Base-by-base conservation (phyloP, 352 stramenopile species). In the Globisporangium canariense region DNA sequence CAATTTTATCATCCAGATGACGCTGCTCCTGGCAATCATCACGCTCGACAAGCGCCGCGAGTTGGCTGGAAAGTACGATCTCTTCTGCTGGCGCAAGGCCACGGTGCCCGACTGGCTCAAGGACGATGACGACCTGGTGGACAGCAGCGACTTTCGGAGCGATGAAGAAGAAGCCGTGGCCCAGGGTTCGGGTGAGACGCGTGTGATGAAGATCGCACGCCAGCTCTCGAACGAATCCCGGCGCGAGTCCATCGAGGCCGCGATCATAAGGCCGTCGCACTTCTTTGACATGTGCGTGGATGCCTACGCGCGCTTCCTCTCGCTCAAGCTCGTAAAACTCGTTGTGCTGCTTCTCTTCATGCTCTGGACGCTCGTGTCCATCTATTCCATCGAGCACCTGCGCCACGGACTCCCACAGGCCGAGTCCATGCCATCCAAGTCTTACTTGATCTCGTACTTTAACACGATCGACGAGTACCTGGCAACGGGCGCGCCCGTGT, bases 1-100 rank as follows among this genome's bases (percentile, higher is more conserved):
- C 41, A 90, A 84, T 49, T 79, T 88, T 50, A 32, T 66, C 40
- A 22, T 93, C 28, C 81, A 91, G 62, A 82, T 91, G 74, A 90
- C 84, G 50, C 65, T 91, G 53, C 78, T 91, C 36, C 49, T 91
- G 10, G 65, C 78, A 6, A 78, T 90, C 36, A 61, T 93, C 11
- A 76, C 70, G 25, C 66, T 93, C 5, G 82, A 91, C 63, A 90
- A 90, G 68, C 84, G 81, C 52, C 80, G 80, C 28, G 82, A 91
- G 54, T 52, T 91, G 6, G 73, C 67, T 14, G 78, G 76, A 16
- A 78, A 70, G 40, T 89, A 85, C 62, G 81, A 90, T 38, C 58
- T 90, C 4, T 54, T 86, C 30, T 90, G 79, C 55, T 90, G 81
- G 62, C 43, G 28, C 16, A 51, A 60, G 43, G 62, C 53, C 14